These are phyloP conservation scores for Alternaria arborescens DNA, from an alignment of 2,329 filamentous ascomycete species.

Conservation along the genomic window DNA sequence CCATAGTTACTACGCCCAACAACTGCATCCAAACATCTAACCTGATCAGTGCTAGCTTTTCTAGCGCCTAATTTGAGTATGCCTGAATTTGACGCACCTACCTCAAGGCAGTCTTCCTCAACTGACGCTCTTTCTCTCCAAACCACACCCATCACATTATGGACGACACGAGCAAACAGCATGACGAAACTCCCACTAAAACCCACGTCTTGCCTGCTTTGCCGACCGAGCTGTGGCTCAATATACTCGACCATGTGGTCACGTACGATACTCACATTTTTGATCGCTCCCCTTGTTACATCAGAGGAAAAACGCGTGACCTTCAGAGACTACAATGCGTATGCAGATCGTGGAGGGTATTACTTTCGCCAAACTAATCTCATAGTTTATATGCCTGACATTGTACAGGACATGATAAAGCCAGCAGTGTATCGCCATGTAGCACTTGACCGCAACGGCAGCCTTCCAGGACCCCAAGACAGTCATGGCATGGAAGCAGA, in stretches of 20 bases:
- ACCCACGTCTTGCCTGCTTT: background rate
- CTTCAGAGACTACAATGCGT: constrained; percentile 2
- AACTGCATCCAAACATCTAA: background rate
- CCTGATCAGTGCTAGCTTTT: background rate
- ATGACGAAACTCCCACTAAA: background rate
- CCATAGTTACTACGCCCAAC: too few species aligned
- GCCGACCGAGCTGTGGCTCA: constrained; percentile 7
- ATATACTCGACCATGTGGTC: constrained; percentile 6
- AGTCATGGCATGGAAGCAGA: background rate
- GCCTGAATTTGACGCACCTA: background rate
- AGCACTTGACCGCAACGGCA: background rate
- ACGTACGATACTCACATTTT: constrained; percentile 8
- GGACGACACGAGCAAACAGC: background rate
- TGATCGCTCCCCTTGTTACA: background rate
- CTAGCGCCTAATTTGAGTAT: background rate
- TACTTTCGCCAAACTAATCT: background rate
- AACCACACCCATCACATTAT: background rate
- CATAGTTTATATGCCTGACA: background rate
- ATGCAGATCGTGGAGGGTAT: constrained; percentile 2
- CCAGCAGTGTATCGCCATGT: constrained; percentile 5
- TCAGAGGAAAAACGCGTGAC: background rate
- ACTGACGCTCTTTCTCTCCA: background rate
- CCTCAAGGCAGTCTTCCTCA: background rate
- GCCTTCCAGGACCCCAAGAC: background rate
- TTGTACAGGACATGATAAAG: constrained; percentile 1